Evolutionary conservation across 305 asterid species (phyloP).

Genomic region (Fraxinus nigra): DNA sequence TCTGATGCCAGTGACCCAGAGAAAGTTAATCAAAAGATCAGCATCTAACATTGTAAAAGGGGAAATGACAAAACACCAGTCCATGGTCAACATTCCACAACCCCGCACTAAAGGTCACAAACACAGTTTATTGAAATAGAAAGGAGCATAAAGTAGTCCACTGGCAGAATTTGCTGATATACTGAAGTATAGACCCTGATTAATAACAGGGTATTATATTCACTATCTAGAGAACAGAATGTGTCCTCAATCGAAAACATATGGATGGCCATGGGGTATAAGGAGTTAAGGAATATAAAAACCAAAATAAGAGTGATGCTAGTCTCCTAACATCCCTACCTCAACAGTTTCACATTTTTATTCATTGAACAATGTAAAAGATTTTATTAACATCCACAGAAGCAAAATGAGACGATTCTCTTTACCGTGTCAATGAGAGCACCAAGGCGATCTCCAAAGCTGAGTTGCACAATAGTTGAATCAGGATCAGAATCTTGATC

Average conservation of each 20-base stretch:
- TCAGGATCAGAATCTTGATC: conserved; percentile 87
- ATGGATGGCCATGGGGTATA: background rate
- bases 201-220: background rate
- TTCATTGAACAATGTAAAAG: conserved; percentile 3
- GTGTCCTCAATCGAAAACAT: background rate
- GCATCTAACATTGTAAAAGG: background rate
- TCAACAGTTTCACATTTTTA: background rate
- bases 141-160: background rate
- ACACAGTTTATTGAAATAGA: background rate
- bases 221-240: background rate
- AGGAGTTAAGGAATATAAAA: background rate
- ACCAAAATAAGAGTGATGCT: background rate
- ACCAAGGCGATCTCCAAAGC: conserved; percentile 99
- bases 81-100: background rate
- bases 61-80: background rate
- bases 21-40: background rate
- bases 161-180: background rate
- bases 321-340: background rate
- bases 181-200: background rate
- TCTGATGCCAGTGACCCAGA: background rate
- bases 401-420: conserved; percentile 4
- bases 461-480: conserved; percentile 84
- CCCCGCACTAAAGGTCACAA: background rate
- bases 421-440: conserved; percentile 92
- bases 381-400: background rate